Evolutionary conservation across 495 filamentous ascomycete species (phyloP).

Genomic region (Aspergillus sparsus): DNA sequence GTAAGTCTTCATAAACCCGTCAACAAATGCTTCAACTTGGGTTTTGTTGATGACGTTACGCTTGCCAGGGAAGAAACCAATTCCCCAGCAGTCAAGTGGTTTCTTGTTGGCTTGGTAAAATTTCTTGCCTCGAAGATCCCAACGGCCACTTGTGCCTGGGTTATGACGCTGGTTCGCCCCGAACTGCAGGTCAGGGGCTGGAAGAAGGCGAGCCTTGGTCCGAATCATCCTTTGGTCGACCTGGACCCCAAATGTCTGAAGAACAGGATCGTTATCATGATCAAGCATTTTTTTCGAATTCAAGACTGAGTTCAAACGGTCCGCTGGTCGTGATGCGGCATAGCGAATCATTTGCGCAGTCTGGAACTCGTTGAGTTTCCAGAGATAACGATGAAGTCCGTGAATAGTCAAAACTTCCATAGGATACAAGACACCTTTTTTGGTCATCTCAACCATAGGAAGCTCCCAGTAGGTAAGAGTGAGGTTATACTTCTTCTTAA

Average conservation of each 20-base stretch:
- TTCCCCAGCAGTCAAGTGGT: slow-evolving; percentile 68
- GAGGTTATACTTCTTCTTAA: slow-evolving; percentile 62
- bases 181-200: slow-evolving; percentile 69
- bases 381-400: slow-evolving; percentile 72
- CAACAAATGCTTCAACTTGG: slow-evolving; percentile 56
- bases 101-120: slow-evolving; percentile 63
- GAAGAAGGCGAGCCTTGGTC: slow-evolving; percentile 70
- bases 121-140: slow-evolving; percentile 80
- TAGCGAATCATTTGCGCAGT: slow-evolving; percentile 86
- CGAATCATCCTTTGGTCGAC: slow-evolving; percentile 62
- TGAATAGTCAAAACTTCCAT: slow-evolving; percentile 70
- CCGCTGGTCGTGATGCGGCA: slow-evolving; percentile 63
- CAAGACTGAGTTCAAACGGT: slow-evolving; percentile 63
- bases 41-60: slow-evolving; percentile 42
- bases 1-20: slow-evolving; percentile 62
- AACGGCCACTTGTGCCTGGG: slow-evolving; percentile 66
- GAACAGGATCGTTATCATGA: slow-evolving; percentile 66
- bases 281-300: slow-evolving; percentile 65
- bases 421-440: slow-evolving; percentile 66
- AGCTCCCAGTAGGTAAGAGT: slow-evolving; percentile 54
- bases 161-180: slow-evolving; percentile 48
- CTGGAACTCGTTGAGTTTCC: slow-evolving; percentile 68
- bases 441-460: slow-evolving; percentile 71
- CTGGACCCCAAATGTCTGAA: slow-evolving; percentile 66
- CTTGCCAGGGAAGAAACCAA: slow-evolving; percentile 55